phyloP scores from a whole-genome alignment of 225 moss, liverwort and hornwort genomes.

The Anthoceros angustus region DNA sequence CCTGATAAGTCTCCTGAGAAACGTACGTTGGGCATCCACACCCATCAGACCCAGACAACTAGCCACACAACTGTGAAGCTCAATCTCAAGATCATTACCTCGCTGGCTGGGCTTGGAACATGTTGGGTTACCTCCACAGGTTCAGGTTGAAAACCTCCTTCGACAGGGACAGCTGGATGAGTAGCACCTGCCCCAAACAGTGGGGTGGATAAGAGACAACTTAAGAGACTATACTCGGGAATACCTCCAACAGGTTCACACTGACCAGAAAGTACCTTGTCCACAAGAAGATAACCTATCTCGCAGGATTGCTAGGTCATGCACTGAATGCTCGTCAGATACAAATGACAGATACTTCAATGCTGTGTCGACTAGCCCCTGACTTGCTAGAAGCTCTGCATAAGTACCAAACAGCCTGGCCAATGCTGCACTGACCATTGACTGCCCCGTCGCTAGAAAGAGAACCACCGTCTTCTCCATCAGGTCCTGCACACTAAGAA shows the following conservation, averaged over 20 bases:
- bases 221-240: slow-evolving; percentile 33
- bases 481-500: slow-evolving; percentile 37
- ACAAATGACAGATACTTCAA: slow-evolving; percentile 80
- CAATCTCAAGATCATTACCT: too few species aligned
- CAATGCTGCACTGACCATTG: slow-evolving; percentile 66
- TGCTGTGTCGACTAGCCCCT: slow-evolving; percentile 75
- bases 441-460: slow-evolving; percentile 82
- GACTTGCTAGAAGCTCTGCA: slow-evolving; percentile 85
- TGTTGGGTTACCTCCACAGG: not conserved
- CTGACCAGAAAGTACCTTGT: slow-evolving; percentile 27
- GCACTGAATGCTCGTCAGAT: slow-evolving; percentile 49
- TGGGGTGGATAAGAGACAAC: too few species aligned
- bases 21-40: too few species aligned
- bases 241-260: slow-evolving; percentile 8
- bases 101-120: too few species aligned
- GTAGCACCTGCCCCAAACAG: too few species aligned
- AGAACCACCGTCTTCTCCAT: slow-evolving; percentile 96
- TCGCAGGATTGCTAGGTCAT: slow-evolving; percentile 54
- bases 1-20: too few species aligned
- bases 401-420: slow-evolving; percentile 69
- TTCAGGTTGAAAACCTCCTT: not conserved
- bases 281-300: slow-evolving; percentile 64
- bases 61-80: too few species aligned
- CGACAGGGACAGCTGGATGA: not conserved
- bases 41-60: too few species aligned